A percentile compares a stretch with the other conserved stretches of the same genome.
phyloP scores from a whole-genome alignment of 805 yeast species.

The Sugiyamaella chiloensis region DNA sequence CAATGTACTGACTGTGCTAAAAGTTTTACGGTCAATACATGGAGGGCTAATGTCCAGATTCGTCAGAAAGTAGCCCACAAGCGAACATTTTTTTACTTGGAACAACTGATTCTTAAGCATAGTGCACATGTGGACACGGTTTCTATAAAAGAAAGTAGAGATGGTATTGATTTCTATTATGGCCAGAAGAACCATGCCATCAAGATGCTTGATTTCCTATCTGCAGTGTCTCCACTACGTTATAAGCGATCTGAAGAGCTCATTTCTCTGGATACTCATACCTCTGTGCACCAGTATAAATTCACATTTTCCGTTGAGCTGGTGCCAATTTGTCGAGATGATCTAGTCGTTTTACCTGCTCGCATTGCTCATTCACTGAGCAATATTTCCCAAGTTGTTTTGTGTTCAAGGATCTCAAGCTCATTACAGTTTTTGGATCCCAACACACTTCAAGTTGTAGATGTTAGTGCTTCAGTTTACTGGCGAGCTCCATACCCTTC shows the following conservation, averaged over 20 bases:
- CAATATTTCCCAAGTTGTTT: slow-evolving; percentile 70
- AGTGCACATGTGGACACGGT: slow-evolving; percentile 91
- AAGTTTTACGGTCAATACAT: slow-evolving; percentile 86
- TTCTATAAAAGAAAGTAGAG: slow-evolving; percentile 82
- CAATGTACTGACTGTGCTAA: slow-evolving; percentile 98
- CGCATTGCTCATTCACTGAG: slow-evolving; percentile 78
- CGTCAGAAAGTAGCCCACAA: slow-evolving; percentile 95
- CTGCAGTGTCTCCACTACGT: slow-evolving; percentile 76
- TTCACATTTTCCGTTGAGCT: slow-evolving; percentile 87
- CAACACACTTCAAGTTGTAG: slow-evolving; percentile 71
- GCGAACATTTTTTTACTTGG: slow-evolving; percentile 87
- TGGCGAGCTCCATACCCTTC: slow-evolving; percentile 80
- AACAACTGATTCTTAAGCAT: slow-evolving; percentile 85
- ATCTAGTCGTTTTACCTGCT: slow-evolving; percentile 79
- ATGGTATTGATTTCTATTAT: slow-evolving; percentile 90
- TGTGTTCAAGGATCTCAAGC: slow-evolving; percentile 79
- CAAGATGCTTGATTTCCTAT: slow-evolving; percentile 85
- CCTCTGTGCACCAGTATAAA: slow-evolving; percentile 83
- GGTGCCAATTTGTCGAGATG: slow-evolving; percentile 93
- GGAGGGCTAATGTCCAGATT: slow-evolving; percentile 96
- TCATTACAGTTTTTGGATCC: slow-evolving; percentile 81
- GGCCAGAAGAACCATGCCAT: slow-evolving; percentile 85
- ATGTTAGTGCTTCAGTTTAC: slow-evolving; percentile 63
- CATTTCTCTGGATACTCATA: slow-evolving; percentile 82
- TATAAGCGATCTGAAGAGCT: slow-evolving; percentile 83